phyloP scores from a whole-genome alignment of 2,329 filamentous ascomycete genomes.

The Beauveria brongniartii region DNA sequence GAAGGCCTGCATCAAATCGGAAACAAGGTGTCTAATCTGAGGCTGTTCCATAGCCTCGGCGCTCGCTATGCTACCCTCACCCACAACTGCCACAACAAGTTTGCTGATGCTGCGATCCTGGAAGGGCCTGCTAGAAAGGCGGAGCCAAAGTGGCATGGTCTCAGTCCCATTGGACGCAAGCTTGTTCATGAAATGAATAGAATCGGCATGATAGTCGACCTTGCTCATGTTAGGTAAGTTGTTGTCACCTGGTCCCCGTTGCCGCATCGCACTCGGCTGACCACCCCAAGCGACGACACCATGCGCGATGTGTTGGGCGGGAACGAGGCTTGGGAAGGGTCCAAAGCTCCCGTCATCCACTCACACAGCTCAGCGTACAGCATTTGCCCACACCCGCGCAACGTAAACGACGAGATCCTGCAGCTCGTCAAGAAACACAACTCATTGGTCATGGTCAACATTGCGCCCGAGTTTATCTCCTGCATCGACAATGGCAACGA shows the following conservation, averaged over 20 bases:
- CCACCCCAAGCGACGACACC: conserved; percentile 54
- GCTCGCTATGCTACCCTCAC: conserved; percentile 84
- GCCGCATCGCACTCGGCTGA: background rate
- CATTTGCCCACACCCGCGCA: conserved; percentile 80
- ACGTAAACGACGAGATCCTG: conserved; percentile 80
- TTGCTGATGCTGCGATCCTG: conserved; percentile 72
- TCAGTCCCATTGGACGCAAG: conserved; percentile 60
- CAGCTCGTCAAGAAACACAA: conserved; percentile 64
- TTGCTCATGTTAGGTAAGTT: conserved; percentile 56
- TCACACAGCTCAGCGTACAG: conserved; percentile 77
- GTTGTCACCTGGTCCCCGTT: too few species aligned
- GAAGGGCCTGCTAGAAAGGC: conserved; percentile 43
- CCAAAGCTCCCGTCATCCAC: conserved; percentile 76
- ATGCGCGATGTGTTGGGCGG: conserved; percentile 75
- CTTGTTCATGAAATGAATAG: conserved; percentile 88
- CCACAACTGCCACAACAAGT: conserved; percentile 89
- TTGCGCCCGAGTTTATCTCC: conserved; percentile 72
- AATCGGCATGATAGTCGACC: conserved; percentile 87
- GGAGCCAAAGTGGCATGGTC: conserved; percentile 58
- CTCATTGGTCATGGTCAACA: conserved; percentile 87
- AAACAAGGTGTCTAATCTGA: conserved; percentile 68
- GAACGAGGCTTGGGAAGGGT: conserved; percentile 57
- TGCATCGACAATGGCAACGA: conserved; percentile 53
- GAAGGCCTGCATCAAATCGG: conserved; percentile 93
- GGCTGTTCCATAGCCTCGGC: conserved; percentile 67